A percentile compares a stretch with the other conserved stretches of the same genome.
Conservation (phyloP, 257 asterid genomes). For the Lantana camara region DNA sequence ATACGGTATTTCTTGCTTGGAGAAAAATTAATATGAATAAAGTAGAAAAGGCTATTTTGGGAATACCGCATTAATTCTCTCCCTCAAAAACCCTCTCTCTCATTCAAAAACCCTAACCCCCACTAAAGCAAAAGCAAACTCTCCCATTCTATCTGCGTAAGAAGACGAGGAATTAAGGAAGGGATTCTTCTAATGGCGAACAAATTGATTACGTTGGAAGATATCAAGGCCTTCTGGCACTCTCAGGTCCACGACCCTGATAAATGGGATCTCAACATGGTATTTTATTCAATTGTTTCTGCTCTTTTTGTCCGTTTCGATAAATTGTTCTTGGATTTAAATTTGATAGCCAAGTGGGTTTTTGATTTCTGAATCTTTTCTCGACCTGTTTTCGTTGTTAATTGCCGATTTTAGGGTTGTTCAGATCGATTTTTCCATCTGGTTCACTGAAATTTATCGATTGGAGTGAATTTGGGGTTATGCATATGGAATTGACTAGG, state of each 20-base stretch:
- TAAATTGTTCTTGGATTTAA: not conserved
- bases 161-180: not conserved
- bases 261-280: constrained; percentile 79
- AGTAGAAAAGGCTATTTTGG: constrained; percentile 7
- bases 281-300: constrained; percentile 25
- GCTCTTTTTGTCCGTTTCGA: not conserved
- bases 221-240: constrained; percentile 69
- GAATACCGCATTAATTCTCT: not conserved
- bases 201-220: constrained; percentile 51
- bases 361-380: not conserved
- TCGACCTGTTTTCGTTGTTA: not conserved
- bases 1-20: not conserved
- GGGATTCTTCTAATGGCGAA: constrained; percentile 54
- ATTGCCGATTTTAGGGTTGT: not conserved
- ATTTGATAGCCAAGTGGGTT: not conserved
- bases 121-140: not conserved
- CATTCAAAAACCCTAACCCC: constrained; percentile 37
- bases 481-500: not conserved
- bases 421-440: not conserved
- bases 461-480: not conserved
- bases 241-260: constrained; percentile 85
- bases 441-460: constrained; percentile 1
- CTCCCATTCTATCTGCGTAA: constrained; percentile 3
- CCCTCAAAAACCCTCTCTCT: constrained; percentile 26
- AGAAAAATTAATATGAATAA: not conserved